These are phyloP conservation scores for Cordyceps cicadae DNA, from an alignment of 2,329 filamentous ascomycete genomes.

Conservation along the genomic window DNA sequence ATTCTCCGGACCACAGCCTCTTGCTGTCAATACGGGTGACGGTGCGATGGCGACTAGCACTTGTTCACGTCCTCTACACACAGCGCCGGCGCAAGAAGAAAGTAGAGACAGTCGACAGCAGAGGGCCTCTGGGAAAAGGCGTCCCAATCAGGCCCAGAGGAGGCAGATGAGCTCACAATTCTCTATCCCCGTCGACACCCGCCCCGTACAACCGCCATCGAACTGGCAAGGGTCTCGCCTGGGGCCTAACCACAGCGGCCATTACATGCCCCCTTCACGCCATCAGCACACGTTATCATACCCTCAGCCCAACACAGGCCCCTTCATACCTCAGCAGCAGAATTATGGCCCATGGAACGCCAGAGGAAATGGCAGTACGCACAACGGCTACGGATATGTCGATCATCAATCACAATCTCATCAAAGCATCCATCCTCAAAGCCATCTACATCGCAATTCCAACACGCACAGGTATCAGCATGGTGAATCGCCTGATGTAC, in stretches of 20 bases:
- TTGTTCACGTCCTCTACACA: neutral
- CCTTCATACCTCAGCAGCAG: neutral
- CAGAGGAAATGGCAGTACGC: neutral
- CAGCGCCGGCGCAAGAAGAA: neutral
- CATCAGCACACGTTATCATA: constrained; percentile 5
- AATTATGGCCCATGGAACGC: neutral
- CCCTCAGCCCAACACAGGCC: neutral
- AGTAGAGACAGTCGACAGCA: neutral
- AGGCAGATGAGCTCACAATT: constrained; percentile 54
- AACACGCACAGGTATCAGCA: constrained; percentile 15
- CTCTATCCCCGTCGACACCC: constrained; percentile 46
- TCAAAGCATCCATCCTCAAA: constrained; percentile 15
- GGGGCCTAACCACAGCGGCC: constrained; percentile 13
- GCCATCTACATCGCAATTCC: constrained; percentile 14
- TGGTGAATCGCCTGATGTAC: constrained; percentile 32
- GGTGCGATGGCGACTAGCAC: neutral
- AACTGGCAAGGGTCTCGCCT: constrained; percentile 23
- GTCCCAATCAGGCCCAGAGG: constrained; percentile 55
- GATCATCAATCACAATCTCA: neutral
- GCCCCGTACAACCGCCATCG: constrained; percentile 23
- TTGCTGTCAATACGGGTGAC: neutral
- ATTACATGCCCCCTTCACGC: neutral
- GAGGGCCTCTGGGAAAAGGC: constrained; percentile 31
- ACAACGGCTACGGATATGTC: neutral
- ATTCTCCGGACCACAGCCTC: neutral